phyloP scores from a whole-genome alignment of 2,329 filamentous ascomycete genomes.

The Exophiala calicioides region DNA sequence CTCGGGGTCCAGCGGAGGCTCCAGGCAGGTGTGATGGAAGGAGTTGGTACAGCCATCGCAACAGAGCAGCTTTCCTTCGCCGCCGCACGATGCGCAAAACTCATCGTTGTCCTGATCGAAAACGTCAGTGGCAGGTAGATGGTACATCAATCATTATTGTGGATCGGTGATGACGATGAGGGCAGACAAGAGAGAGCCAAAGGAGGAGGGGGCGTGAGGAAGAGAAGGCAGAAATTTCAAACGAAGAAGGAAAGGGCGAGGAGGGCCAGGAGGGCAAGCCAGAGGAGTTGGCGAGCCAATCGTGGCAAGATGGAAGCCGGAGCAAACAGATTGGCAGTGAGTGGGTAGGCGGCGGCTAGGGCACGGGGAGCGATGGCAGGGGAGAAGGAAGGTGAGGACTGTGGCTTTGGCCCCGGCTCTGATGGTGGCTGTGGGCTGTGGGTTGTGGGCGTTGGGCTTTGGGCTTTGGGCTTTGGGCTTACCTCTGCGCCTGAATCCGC shows the following conservation, averaged over 20 bases:
- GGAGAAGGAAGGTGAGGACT: too few relatives aligned
- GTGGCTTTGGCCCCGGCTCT: too few relatives aligned
- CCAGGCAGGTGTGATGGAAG: conserved; percentile 86
- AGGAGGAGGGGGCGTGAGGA: not conserved
- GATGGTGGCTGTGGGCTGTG: too few relatives aligned
- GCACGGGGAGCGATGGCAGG: too few relatives aligned
- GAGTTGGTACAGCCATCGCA: conserved; percentile 90
- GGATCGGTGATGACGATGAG: not conserved
- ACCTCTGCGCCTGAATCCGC: conserved; percentile 48
- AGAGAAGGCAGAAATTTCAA: conserved; percentile 6
- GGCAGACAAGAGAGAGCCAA: conserved; percentile 1
- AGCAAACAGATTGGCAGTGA: conserved; percentile 12
- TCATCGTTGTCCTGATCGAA: conserved; percentile 73
- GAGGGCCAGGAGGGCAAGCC: conserved; percentile 4
- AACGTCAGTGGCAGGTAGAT: conserved; percentile 21
- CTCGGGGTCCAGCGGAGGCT: conserved; percentile 70
- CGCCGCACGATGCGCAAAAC: conserved; percentile 82
- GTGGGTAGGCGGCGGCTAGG: conserved; percentile 6
- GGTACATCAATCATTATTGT: conserved; percentile 21
- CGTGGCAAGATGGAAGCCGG: conserved; percentile 10
- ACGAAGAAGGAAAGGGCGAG: conserved; percentile 4
- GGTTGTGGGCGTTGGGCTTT: not conserved
- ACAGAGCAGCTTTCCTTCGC: conserved; percentile 81
- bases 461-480: conserved; percentile 38
- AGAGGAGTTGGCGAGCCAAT: too few relatives aligned